phyloP scores from a whole-genome alignment of 2,329 filamentous ascomycete species.

The Chalara sp. region DNA sequence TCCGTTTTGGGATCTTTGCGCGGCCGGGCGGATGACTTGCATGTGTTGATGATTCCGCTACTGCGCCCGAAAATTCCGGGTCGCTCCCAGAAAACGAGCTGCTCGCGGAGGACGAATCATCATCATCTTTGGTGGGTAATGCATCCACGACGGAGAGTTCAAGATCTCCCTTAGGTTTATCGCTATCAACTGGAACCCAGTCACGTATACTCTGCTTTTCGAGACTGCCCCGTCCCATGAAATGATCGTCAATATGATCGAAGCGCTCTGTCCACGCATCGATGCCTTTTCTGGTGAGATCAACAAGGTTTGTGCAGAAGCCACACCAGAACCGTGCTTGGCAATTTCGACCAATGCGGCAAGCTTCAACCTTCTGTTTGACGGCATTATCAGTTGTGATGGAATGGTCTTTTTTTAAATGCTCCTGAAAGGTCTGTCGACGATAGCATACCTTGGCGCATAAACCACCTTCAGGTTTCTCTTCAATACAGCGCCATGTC shows the following conservation, averaged over 20 bases:
- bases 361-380: conserved; percentile 40
- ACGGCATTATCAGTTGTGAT: conserved; percentile 22
- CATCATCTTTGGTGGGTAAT: too few species aligned
- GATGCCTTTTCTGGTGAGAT: conserved; percentile 35
- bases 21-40: not conserved
- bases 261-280: conserved; percentile 55
- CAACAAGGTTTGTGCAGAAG: conserved; percentile 59
- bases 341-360: conserved; percentile 57
- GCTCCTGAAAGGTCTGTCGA: conserved; percentile 51
- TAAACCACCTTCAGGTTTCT: conserved; percentile 19
- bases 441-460: conserved; percentile 57
- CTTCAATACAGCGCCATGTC: conserved; percentile 61
- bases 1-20: not conserved
- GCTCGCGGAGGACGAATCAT: not conserved
- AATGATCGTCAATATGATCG: conserved; percentile 72
- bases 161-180: conserved; percentile 11
- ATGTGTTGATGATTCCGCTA: not conserved
- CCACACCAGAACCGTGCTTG: conserved; percentile 78
- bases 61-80: not conserved
- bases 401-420: conserved; percentile 41
- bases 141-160: too few species aligned
- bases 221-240: conserved; percentile 42
- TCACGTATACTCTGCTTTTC: conserved; percentile 41
- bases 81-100: not conserved
- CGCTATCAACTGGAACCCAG: conserved; percentile 38